Evolutionary conservation across 2,329 filamentous ascomycete species (phyloP).

Genomic region (Botrytis aclada): DNA sequence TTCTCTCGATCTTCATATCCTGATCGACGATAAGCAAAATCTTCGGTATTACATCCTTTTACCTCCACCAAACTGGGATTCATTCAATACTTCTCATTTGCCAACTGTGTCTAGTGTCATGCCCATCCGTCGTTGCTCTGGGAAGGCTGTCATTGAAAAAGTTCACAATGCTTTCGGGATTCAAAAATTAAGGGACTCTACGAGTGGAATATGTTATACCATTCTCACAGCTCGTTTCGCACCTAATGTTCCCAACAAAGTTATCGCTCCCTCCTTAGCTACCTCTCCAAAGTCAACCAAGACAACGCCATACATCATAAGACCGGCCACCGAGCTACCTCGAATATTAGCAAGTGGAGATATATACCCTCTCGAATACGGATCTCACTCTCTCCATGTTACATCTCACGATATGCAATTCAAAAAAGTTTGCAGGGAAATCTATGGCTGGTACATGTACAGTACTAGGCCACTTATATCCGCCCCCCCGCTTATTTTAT

Average conservation of each 20-base stretch:
- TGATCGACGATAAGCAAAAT: conserved; percentile 7
- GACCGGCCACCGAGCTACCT: neutral
- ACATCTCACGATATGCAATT: neutral
- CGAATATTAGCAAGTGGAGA: conserved; percentile 8
- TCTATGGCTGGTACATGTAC: conserved; percentile 2
- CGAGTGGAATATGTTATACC: neutral
- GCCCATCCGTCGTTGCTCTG: neutral
- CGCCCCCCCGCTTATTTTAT: too few relatives aligned
- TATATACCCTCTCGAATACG: conserved; percentile 11
- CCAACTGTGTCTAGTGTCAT: neutral
- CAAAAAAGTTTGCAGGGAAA: neutral
- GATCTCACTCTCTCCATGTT: neutral
- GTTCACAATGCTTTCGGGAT: neutral
- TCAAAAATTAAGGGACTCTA: conserved; percentile 5
- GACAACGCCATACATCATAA: neutral
- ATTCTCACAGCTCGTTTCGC: neutral
- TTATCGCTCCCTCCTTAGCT: too few relatives aligned
- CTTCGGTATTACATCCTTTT: conserved; percentile 7
- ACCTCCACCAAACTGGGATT: neutral
- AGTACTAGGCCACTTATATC: too few relatives aligned
- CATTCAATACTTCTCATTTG: neutral
- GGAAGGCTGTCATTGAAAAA: neutral
- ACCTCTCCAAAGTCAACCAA: neutral
- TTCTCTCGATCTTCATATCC: neutral
- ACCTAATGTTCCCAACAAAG: neutral